phyloP scores from a whole-genome alignment of 768 basidiomycete species.

The Cantharellus cinnabarinus region DNA sequence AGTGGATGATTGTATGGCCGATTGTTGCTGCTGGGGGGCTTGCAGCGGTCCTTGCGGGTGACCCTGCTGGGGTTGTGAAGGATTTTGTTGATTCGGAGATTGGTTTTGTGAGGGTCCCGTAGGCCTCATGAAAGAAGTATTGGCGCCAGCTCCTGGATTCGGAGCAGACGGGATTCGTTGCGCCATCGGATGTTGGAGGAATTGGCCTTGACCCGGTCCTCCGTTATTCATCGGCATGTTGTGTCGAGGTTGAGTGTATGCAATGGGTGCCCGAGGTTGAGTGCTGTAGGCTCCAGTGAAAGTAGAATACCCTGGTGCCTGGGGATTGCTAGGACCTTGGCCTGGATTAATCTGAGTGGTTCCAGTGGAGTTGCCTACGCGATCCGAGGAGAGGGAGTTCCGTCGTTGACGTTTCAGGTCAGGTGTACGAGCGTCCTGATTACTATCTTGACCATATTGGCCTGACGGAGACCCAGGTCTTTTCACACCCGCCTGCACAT shows the following conservation, averaged over 20 bases:
- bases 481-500: too few species aligned
- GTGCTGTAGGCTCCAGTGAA: too few species aligned
- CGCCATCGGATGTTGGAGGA: neutral
- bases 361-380: too few species aligned
- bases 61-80: neutral
- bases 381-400: too few species aligned
- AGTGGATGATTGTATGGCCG: neutral
- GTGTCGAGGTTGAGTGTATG: neutral
- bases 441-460: too few species aligned
- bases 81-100: constrained; percentile 3
- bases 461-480: too few species aligned
- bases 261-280: neutral
- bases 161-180: neutral
- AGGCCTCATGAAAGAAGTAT: neutral
- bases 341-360: too few species aligned
- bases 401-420: too few species aligned
- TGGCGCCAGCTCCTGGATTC: neutral
- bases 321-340: too few species aligned
- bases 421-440: too few species aligned
- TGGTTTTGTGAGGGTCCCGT: constrained; percentile 1
- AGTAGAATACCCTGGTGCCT: too few species aligned
- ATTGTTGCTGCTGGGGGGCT: neutral
- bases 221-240: neutral
- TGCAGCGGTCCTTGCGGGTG: neutral
- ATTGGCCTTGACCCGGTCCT: neutral